Evolutionary conservation across 2,329 filamentous ascomycete genomes (phyloP), one percentile per base, ranked within the genome.

Genomic region (Periconia macrospinosa): DNA sequence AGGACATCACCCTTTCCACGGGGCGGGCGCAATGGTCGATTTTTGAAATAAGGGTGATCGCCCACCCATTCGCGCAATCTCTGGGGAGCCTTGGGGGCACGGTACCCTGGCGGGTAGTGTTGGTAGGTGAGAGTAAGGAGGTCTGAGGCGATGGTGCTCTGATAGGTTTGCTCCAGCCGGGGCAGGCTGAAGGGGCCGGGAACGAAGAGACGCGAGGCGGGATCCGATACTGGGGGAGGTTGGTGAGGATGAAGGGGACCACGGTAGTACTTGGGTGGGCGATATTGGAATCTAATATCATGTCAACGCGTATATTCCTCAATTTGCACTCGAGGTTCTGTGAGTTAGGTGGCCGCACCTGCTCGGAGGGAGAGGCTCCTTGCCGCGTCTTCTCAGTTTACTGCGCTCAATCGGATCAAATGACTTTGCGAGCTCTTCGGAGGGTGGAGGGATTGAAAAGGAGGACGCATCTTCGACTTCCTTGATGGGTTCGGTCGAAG

Each of bases 211-310:
- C 94, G 89, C 54, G 94, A 96, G 27, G 88, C 84, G 1, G 92
- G 92, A 67, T 97, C 90, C 58, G 92, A 94, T 48, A 87, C 84
- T 40, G 86, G 83, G n/a, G 91, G 93, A 54, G 91, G 90, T 78
- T 96, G 91, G 68, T 97, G 86, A 47, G 94, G 94, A 73, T 97
- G 92, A 20, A 97, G 82, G 59, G 92, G 92, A 52, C 94, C 94
- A 68, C 93, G 90, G 75, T 96, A 87, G 83, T 92, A 99, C 78
- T 93, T 94, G 59, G 94, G 94, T 47, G 93, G 88, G 60, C 92
- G 91, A 76, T 89, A 97, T 76, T 96, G 90, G 79, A 97, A 99
- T 82, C 93, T 96, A 57, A 5, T 27, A 19, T 11, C 14, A 3
- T 11, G 50, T 42, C 2, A 37, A n/a, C n/a, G 15, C 11, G 33